These are phyloP conservation scores for Hyaloscypha bicolor DNA, from an alignment of 495 filamentous ascomycete species.

Conservation along the genomic window DNA sequence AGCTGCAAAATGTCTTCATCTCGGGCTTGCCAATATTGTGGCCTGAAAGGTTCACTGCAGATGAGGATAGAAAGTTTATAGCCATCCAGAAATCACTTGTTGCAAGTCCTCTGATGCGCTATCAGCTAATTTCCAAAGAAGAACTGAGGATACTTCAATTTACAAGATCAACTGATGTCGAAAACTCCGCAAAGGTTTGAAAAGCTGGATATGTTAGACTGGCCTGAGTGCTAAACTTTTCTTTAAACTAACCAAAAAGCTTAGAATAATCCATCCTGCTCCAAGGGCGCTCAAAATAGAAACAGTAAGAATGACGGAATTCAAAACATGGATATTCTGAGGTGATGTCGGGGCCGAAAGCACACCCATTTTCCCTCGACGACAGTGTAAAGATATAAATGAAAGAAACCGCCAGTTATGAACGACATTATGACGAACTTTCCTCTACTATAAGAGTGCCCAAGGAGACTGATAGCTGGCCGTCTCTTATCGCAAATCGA, in stretches of 20 bases:
- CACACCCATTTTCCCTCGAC: background rate
- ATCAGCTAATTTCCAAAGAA: background rate
- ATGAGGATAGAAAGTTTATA: constrained; percentile 43
- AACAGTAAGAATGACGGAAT: constrained; percentile 38
- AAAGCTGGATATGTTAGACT: constrained; percentile 31
- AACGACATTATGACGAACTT: background rate
- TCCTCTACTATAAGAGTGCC: constrained; percentile 5
- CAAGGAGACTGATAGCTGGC: background rate
- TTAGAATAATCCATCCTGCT: constrained; percentile 44
- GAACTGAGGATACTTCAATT: background rate
- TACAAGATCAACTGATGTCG: constrained; percentile 47
- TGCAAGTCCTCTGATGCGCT: constrained; percentile 36
- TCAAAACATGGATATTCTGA: constrained; percentile 33
- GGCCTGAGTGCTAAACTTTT: background rate
- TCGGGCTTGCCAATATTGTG: constrained; percentile 37
- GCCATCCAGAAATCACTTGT: constrained; percentile 47
- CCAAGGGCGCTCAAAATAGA: constrained; percentile 42
- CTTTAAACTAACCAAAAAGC: constrained; percentile 39
- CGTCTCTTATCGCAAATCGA: constrained; percentile 6
- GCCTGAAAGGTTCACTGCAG: constrained; percentile 40
- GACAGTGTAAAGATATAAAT: background rate
- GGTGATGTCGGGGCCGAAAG: background rate
- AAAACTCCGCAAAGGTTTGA: constrained; percentile 41
- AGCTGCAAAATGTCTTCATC: constrained; percentile 41
- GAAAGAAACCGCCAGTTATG: background rate